Evolutionary conservation across 805 yeast species (phyloP), one percentile per base, ranked within the genome.

Genomic region (Metschnikowia vanudenii): DNA sequence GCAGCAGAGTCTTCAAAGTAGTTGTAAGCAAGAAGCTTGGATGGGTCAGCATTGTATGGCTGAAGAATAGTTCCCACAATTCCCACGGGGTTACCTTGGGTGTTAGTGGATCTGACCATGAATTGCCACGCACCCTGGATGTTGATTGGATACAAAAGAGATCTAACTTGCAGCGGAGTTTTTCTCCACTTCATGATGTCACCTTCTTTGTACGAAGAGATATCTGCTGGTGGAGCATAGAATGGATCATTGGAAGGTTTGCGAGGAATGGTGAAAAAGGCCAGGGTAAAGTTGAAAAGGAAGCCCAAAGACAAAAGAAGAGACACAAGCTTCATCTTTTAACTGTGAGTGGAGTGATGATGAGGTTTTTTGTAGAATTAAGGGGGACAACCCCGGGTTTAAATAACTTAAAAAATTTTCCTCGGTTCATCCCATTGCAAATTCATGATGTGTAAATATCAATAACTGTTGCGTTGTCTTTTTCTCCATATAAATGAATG

Each of bases 11-110:
- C 65, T 38, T 58, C 53, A 16, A 57, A 55, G 41, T 41, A 45
- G 36, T 58, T 61, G 41, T 53, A 59, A 13, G 59, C 54, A 17
- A 60, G 37, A 6, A 60, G 14, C 44, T 59, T 60, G 16, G 47
- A 34, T 7, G 62, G 56, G 43, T 59, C 61, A 2, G 64, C 60
- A 37, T 59, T 52, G 46, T 54, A 54, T 2, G 65, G 65, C 33
- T 57, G 49, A n/a, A 59, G 42, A 1, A 60, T 35, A 3, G 63
- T 60, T 6, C 64, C 58, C 16, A 59, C 56, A 22, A 56, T 46
- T 3, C 62, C 62, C 4, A 47, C 54, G 7, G 63, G 49, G 7
- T 55, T 44, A 1, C 59, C 63, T 6, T 43, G 41, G 1, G 58
- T 41, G 41, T 59, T 56, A 9, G 54, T 49, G 2, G 66, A 54